Evolutionary conservation across 495 filamentous ascomycete genomes (phyloP), one percentile per base, ranked within the genome.

Genomic region (Echria macrotheca): DNA sequence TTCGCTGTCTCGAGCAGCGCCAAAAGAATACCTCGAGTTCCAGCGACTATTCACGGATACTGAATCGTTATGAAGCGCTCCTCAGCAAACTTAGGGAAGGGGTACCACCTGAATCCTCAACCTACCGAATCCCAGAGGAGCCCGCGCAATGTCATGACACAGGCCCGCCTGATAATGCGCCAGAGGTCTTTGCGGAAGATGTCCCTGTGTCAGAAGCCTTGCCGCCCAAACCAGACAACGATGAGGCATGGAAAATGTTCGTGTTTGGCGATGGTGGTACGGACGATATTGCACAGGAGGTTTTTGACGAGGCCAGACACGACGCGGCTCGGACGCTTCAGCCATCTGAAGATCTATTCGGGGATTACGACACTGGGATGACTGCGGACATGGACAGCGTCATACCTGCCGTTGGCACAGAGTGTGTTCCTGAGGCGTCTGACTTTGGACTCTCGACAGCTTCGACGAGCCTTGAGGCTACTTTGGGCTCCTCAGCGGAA

Each of bases 241-340:
- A 67, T 24, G 44, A 56, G 14, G 55, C 52, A 31, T 74, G 71
- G 71, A 70, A 62, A 52, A 58, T 57, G 32, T 71, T 74, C 32
- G 64, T 61, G 2, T 65, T 67, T 23, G 63, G 63, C 4, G 56
- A 56, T 3, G 60, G 65, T 2, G 17, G 43, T 14, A 70, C 56
- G 35, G 66, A 70, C 23, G 66, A 69, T 15, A 4, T 69, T 40
- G 52, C n/a, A n/a, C n/a, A 63, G 33, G 44, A 53, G 19, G 66
- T 55, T 9, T 64, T 71, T 14, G 42, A 50, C 15, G 61, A 72
- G 36, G 69, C 69, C 35, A 63, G 51, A 31, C 63, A 64, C 26
- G 64, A 67, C 22, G 69, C 54, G 21, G 66, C 62, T 18, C 45
- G 45, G 21, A 47, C 50, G 10, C 18, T 69, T 10, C 54, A 50